Conservation (phyloP, 257 asterid species). For the Echium plantagineum region DNA sequence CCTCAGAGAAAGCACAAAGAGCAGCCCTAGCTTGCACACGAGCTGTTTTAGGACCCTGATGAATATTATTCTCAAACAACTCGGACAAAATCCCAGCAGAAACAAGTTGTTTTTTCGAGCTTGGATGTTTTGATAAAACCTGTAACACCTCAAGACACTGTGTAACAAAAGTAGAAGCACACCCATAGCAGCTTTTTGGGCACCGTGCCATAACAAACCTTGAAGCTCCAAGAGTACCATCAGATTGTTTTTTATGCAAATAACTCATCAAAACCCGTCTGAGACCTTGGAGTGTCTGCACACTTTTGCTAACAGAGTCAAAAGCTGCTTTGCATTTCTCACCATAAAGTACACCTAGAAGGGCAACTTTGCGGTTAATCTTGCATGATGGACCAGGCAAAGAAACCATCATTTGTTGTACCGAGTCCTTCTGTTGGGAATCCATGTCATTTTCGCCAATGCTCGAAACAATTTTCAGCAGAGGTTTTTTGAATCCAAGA, state of each 20-base stretch:
- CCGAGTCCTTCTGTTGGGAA: conserved; percentile 98
- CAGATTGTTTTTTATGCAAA: conserved; percentile 87
- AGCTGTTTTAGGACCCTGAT: conserved; percentile 95
- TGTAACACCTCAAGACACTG: conserved; percentile 93
- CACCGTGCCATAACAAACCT: conserved; percentile 84
- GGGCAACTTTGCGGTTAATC: conserved; percentile 98
- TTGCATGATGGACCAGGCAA: conserved; percentile 98
- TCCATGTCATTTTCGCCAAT: conserved; percentile 99
- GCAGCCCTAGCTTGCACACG: conserved; percentile 99
- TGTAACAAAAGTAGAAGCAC: conserved; percentile 87
- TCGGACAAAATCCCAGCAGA: conserved; percentile 85
- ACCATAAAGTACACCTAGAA: conserved; percentile 97
- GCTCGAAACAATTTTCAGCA: conserved; percentile 91
- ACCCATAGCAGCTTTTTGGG: conserved; percentile 95
- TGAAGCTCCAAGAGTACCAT: conserved; percentile 54
- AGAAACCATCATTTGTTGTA: conserved; percentile 99
- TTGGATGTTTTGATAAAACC: conserved; percentile 74
- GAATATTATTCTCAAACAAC: conserved; percentile 94
- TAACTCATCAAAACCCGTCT: conserved; percentile 87
- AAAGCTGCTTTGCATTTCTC: conserved; percentile 99
- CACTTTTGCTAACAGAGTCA: conserved; percentile 99
- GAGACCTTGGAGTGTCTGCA: conserved; percentile 97
- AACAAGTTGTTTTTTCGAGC: conserved; percentile 88
- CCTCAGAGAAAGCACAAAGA: conserved; percentile 97
- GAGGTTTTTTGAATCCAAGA: conserved; percentile 94